Evolutionary conservation across 108 stramenopile genomes (phyloP), one percentile per base, ranked within the genome.

Genomic region (Cyclotella choctawhatcheeana): DNA sequence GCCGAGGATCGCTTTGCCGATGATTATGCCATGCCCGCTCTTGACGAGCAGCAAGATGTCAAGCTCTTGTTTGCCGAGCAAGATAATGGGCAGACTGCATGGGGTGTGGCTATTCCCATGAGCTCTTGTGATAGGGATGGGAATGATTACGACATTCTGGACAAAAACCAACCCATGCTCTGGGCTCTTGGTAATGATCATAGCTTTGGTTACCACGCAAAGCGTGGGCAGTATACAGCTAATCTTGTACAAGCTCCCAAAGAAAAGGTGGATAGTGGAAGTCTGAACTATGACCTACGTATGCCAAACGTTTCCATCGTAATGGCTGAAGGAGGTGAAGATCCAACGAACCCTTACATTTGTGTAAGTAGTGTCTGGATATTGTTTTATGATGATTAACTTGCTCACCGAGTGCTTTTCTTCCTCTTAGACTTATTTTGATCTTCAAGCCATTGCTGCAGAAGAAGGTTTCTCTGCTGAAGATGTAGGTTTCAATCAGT

Each of bases 11-110:
- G 59, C 13, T 21, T 27, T 61, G 35, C 59, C 35, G 43, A 43
- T 34, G 59, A 43, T 18, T 61, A 61, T 40, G 40, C 13, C 7
- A 61, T 44, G 59, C 59, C 59, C 18, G 4, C 40, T 7, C 21
- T 61, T 20, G 59, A 61, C 18, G 59, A 61, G 13, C 59, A 61
- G 35, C 59, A 61, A 20, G 59, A 61, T 40, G 59, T 61, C 18
- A 40, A 43, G 30, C 59, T 61, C 0, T 25, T 61, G 22, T 61
- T 61, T 44, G 59, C 59, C 20, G 22, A 61, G 21, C 59, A 61
- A 25, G 59, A 43, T 20, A 43, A 40, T 2, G 59, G 59, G 16
- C 40, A 61, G 27, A 61, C 59, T 37, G 59, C 59, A 10, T 61
- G 59, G 59, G 59, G 59, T 7, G 59, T 61, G 18, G 59, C 40